Evolutionary conservation across 768 basidiomycete species (phyloP).

Genomic region (Galerina marginata): DNA sequence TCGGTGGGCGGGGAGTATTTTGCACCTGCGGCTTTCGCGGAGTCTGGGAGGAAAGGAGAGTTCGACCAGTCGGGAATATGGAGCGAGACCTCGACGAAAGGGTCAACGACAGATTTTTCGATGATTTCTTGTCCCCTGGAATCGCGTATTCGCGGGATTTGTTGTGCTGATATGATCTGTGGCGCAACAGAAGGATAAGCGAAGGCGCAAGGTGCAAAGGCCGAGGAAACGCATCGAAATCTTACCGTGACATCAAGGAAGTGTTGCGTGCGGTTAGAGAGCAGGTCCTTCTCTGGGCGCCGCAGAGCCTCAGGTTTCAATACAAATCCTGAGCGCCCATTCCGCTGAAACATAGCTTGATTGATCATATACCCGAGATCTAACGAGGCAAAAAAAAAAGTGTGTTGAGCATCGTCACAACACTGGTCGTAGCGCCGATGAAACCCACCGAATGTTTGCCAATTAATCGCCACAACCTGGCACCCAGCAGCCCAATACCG

Average conservation of each 20-base stretch:
- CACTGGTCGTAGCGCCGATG: background rate
- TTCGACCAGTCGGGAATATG: slow-evolving; percentile 79
- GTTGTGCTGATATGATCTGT: background rate
- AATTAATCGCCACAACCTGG: slow-evolving; percentile 94
- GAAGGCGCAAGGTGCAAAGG: background rate
- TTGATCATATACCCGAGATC: slow-evolving; percentile 93
- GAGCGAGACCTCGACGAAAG: slow-evolving; percentile 72
- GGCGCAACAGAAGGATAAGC: background rate
- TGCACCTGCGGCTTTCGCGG: slow-evolving; percentile 18
- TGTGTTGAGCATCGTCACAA: background rate
- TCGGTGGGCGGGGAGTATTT: slow-evolving; percentile 21
- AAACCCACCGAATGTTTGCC: slow-evolving; percentile 90
- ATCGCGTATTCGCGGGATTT: slow-evolving; percentile 77
- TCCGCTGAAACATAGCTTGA: slow-evolving; percentile 93
- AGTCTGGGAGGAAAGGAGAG: slow-evolving; percentile 32
- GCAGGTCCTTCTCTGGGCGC: slow-evolving; percentile 61
- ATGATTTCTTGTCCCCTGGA: slow-evolving; percentile 66
- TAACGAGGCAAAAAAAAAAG: slow-evolving; percentile 31
- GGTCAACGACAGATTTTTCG: slow-evolving; percentile 60
- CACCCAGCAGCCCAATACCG: slow-evolving; percentile 88
- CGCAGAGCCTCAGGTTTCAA: slow-evolving; percentile 85
- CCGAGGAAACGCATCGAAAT: background rate
- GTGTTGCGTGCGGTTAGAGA: slow-evolving; percentile 60
- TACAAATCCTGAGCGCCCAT: slow-evolving; percentile 88
- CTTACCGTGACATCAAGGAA: slow-evolving; percentile 66